Evolutionary conservation across 768 basidiomycete genomes (phyloP), one percentile per base, ranked within the genome.

Genomic region (Mycena sanguinolenta): DNA sequence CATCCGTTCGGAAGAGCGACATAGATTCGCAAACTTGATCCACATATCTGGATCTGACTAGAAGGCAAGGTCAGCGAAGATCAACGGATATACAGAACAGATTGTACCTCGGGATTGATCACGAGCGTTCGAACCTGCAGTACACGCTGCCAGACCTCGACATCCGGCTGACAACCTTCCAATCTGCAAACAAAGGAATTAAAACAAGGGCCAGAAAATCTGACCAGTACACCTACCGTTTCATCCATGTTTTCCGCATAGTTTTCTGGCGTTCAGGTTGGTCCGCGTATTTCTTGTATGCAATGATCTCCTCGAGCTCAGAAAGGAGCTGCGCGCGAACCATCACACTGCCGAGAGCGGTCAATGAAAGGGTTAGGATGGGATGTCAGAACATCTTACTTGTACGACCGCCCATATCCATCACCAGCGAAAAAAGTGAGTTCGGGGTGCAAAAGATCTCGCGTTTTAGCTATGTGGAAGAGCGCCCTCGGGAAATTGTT

Each of bases 251-350:
- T 81, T 92, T 95, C 57, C 94, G 88, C 85, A 97, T 96, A 3
- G 93, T 91, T 68, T 86, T 86, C 75, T 97, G 96, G n/a, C 96
- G 90, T 68, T 97, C 95, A 1, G 95, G 92, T 77, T 98, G 95
- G 79, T 99, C 97, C 25, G 92, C 92, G 73, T 91, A 91, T 79
- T 97, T 94, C 80, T 99, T 99, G 84, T 96, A 99, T 46, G 90
- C 84, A 69, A 99, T 98, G 75, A 99, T 98, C 78, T 99, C 98
- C 77, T 99, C 98, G 9, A 99, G 86, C 77, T 99, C 98, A 2
- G 97, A 96, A 17, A 99, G 86, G 95, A 98, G 97, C 81, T 99
- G 98, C 1, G 98, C 96, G 13, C 98, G 93, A 64, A 99, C 97
- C 86, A 99, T 93, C 36, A 94, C 92, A 77, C 96, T 98, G 71